Evolutionary conservation across 768 basidiomycete species (phyloP).

Genomic region (Termitomyces sp.): DNA sequence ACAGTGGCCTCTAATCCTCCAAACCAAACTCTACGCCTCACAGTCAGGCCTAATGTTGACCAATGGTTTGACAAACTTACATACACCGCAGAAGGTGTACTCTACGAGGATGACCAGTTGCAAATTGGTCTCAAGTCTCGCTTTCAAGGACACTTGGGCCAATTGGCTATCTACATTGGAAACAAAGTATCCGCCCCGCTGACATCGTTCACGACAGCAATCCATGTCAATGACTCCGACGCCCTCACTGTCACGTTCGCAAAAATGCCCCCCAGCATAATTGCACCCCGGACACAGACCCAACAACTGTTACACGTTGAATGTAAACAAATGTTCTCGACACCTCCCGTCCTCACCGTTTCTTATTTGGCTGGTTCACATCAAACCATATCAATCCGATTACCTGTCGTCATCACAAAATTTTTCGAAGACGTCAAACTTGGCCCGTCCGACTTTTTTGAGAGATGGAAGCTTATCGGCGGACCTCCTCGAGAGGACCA

Average conservation of each 20-base stretch:
- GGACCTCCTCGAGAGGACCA: slow-evolving; percentile 94
- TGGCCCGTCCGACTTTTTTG: slow-evolving; percentile 85
- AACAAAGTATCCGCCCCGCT: slow-evolving; percentile 92
- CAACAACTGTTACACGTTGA: slow-evolving; percentile 94
- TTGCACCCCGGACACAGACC: slow-evolving; percentile 81
- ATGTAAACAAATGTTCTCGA: slow-evolving; percentile 83
- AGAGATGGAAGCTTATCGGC: slow-evolving; percentile 96
- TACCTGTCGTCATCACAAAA: slow-evolving; percentile 87
- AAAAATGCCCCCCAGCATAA: slow-evolving; percentile 83
- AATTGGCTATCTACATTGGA: slow-evolving; percentile 91
- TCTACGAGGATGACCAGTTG: slow-evolving; percentile 94
- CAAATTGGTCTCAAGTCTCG: slow-evolving; percentile 96
- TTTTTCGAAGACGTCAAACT: slow-evolving; percentile 94
- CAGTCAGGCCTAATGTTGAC: slow-evolving; percentile 69
- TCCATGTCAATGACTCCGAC: slow-evolving; percentile 69
- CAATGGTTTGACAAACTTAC: slow-evolving; percentile 87
- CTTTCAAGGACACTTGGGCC: slow-evolving; percentile 92
- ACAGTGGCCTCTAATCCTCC: slow-evolving; percentile 10
- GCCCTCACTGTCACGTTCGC: slow-evolving; percentile 82
- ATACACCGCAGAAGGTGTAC: slow-evolving; percentile 78
- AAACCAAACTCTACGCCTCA: slow-evolving; percentile 49
- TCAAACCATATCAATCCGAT: slow-evolving; percentile 76
- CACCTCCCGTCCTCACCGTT: slow-evolving; percentile 75
- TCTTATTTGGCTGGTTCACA: slow-evolving; percentile 93
- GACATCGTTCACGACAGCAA: slow-evolving; percentile 83